Conservation (phyloP, 108 stramenopile genomes). For the Asterionellopsis glacialis region DNA sequence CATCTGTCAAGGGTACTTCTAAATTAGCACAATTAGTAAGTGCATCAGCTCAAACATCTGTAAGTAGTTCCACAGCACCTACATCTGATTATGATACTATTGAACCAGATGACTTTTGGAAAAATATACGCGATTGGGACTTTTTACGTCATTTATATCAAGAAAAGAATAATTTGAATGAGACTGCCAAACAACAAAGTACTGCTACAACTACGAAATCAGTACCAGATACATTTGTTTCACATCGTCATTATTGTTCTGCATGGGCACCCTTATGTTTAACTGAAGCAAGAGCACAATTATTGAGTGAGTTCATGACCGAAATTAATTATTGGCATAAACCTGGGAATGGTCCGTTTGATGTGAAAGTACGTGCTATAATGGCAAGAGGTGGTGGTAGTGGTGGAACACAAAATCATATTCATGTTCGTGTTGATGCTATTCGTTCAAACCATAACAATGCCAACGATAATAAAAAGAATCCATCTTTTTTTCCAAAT, state of each 20-base stretch:
- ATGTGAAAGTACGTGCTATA: not conserved
- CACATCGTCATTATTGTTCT: conserved; percentile 63
- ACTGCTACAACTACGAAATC: conserved; percentile 13
- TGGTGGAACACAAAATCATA: not conserved
- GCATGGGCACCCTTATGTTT: conserved; percentile 76
- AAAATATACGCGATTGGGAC: conserved; percentile 76
- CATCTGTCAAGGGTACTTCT: too few relatives aligned
- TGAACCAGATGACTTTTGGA: conserved; percentile 72
- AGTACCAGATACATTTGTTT: conserved; percentile 70
- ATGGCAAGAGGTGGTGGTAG: not conserved
- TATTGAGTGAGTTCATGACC: conserved; percentile 51
- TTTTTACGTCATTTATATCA: conserved; percentile 55
- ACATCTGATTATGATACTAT: not conserved
- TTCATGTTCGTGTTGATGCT: too few relatives aligned
- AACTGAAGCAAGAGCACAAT: conserved; percentile 67
- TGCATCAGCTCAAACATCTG: too few relatives aligned
- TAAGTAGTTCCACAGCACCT: too few relatives aligned
- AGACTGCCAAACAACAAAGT: not conserved
- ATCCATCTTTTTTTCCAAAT: conserved; percentile 25
- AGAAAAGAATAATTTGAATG: conserved; percentile 3
- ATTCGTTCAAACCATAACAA: not conserved
- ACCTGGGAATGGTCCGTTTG: not conserved
- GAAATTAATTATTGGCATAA: not conserved
- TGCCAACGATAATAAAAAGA: not conserved
- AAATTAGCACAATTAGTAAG: too few relatives aligned